Evolutionary conservation across 1,139 yeast species (phyloP), one percentile per base, ranked within the genome.

Genomic region (Wickerhamomyces sp.): DNA sequence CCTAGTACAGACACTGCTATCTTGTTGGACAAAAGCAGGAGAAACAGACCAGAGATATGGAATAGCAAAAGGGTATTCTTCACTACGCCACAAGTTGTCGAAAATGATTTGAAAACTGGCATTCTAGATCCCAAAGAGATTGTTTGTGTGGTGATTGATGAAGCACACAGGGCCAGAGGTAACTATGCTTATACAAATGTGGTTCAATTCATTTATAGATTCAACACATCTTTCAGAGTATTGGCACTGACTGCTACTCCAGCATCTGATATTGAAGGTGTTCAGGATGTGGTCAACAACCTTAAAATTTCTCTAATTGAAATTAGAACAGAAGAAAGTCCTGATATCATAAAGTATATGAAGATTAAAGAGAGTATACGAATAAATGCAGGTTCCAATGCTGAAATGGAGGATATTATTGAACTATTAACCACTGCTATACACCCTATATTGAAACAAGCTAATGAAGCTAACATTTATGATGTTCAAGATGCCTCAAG

Each of bases 211-310:
- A 58, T 90, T 31, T 68, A 70, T 25, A 62, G 88, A 40, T 80
- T 78, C 54, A 84, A 81, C 52, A 63, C 72, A 0, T 78, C 88
- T 1, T 84, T 78, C 51, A 67, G 98, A 35, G 68, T 89, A 0
- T 61, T 92, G 37, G 97, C 96, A 0, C 67, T 94, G 45, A 89
- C 98, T 0, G 99, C 99, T 1, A 94, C 99, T 0, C 99, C 99
- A 0, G 90, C 95, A 0, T 70, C 95, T 0, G 83, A 84, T 41
- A 74, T 88, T 2, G 96, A 86, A 44, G 89, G 94, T 1, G 95
- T 94, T 0, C 97, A 94, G 58, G 83, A 78, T 39, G 81, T 92
- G 27, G 79, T 92, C 2, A 73, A 77, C 40, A 87, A 87, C 52
- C 63, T 94, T 44, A 64, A 64, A 35, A 84, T 94, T 3, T 81